Base-by-base conservation (phyloP, 441 rosid species). In the Rhodomyrtus psidioides region DNA sequence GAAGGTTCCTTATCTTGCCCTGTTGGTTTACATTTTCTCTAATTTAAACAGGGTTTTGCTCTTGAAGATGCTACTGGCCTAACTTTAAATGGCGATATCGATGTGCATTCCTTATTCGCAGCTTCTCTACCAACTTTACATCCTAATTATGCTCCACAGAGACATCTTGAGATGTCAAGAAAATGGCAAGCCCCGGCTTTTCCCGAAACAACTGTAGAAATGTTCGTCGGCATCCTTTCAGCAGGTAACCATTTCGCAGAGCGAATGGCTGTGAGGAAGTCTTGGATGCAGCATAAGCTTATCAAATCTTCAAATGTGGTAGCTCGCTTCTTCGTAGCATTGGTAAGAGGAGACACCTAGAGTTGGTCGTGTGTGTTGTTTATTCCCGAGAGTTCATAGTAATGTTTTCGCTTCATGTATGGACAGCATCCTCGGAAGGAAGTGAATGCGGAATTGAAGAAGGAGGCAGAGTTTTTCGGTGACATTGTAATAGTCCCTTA, bases 11-110 rank as follows among this genome's bases (percentile, higher is more conserved):
- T 34, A 39, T 83, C 87, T 85, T 86, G 82, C 88, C 86, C 90
- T 86, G 65, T 49, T 82, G 56, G 76, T 53, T 86, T 34, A 82
- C 19, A 0, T 39, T 34, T 79, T 83, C 54, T 85, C 49, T 44
- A 60, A 82, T 89, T 70, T 86, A 84, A 86, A 85, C 92, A 97
- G 99, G 99, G 99, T 54, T 97, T 92, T 89, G 94, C 96, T 34
- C 92, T 97, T n/a, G 99, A 97, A 93, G 99, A 97, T 94, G 99
- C 99, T 62, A 97, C 99, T 13, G 99, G 98, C 55, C 86, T 97
- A 56, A 92, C 94, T 79, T 87, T 97, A 59, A 94, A 88, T 42
- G 98, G 99, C 23, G 98, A 96, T 84, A 85, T 96, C 65, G 96
- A 96, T 88, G 94, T 96, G 55, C 98, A 91, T 83, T 95, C 97